These are phyloP conservation scores for Sarocladiaceae sp. DNA, from an alignment of 2,329 filamentous ascomycete species.

Conservation along the genomic window DNA sequence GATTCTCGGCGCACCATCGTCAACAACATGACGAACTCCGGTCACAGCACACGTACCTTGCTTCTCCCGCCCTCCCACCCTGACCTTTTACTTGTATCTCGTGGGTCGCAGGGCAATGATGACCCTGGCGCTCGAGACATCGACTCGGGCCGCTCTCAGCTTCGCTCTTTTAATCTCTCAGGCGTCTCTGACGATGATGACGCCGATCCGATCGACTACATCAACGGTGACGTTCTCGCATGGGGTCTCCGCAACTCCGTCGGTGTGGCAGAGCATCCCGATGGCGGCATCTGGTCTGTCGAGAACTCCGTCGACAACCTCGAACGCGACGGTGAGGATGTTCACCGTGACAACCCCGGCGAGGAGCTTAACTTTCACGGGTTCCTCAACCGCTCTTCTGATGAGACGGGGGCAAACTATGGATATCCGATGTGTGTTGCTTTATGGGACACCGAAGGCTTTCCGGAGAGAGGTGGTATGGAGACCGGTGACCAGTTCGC, in stretches of 20 bases:
- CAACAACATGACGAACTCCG: slow-evolving; percentile 53
- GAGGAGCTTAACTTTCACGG: slow-evolving; percentile 72
- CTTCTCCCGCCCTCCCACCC: slow-evolving; percentile 50
- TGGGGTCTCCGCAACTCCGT: slow-evolving; percentile 72
- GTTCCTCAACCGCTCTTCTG: slow-evolving; percentile 34
- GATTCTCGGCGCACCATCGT: slow-evolving; percentile 45
- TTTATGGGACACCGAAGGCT: slow-evolving; percentile 49
- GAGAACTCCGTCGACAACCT: slow-evolving; percentile 68
- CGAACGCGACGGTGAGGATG: slow-evolving; percentile 48
- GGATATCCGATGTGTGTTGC: slow-evolving; percentile 67
- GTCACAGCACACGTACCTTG: slow-evolving; percentile 62
- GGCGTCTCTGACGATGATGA: slow-evolving; percentile 19
- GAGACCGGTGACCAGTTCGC: slow-evolving; percentile 45
- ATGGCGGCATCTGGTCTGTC: slow-evolving; percentile 51
- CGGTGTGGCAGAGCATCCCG: slow-evolving; percentile 59
- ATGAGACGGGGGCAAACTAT: slow-evolving; percentile 46
- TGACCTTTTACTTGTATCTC: slow-evolving; percentile 56
- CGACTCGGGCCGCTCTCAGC: slow-evolving; percentile 55
- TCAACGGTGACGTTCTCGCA: slow-evolving; percentile 42
- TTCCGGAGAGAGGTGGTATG: slow-evolving; percentile 34
- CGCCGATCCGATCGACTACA: slow-evolving; percentile 34
- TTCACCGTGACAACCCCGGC: slow-evolving; percentile 63
- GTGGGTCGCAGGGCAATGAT: slow-evolving; percentile 58
- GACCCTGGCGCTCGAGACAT: slow-evolving; percentile 47
- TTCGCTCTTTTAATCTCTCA: slow-evolving; percentile 50